Conservation (phyloP, 257 asterid genomes). For the Datura wrightii region DNA sequence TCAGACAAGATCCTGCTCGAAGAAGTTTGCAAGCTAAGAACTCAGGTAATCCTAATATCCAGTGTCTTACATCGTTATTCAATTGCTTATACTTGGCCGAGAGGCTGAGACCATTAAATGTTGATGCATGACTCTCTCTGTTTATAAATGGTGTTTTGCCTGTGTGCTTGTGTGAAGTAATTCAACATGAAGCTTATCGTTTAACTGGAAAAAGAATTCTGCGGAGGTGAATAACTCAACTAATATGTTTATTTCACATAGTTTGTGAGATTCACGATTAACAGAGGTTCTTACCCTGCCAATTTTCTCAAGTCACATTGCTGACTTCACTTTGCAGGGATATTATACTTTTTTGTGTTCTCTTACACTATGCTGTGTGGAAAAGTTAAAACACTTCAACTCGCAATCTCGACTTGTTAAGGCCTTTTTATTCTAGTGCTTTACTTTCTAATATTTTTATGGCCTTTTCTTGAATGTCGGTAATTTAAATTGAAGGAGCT, state of each 20-base stretch:
- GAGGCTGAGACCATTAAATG: neutral
- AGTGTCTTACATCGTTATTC: neutral
- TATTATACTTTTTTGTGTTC: neutral
- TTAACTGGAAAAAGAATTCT: neutral
- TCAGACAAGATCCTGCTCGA: constrained; percentile 40
- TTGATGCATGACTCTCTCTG: neutral
- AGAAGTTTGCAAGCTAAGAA: constrained; percentile 48
- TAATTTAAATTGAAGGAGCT: no score
- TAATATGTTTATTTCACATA: neutral
- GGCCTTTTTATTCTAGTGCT: no score
- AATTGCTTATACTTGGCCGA: constrained; percentile 7
- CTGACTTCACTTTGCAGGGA: neutral
- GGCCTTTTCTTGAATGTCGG: no score
- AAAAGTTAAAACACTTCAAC: neutral
- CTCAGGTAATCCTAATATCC: constrained; percentile 44
- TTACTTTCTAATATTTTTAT: no score
- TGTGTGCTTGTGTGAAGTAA: neutral
- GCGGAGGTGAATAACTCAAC: neutral
- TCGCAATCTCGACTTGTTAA: no score
- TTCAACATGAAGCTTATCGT: neutral
- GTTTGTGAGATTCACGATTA: neutral
- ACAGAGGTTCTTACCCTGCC: neutral
- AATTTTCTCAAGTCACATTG: neutral
- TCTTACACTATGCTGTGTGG: neutral
- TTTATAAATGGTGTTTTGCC: neutral